Conservation (phyloP, 768 basidiomycete species). For the Agrocybe pediades region DNA sequence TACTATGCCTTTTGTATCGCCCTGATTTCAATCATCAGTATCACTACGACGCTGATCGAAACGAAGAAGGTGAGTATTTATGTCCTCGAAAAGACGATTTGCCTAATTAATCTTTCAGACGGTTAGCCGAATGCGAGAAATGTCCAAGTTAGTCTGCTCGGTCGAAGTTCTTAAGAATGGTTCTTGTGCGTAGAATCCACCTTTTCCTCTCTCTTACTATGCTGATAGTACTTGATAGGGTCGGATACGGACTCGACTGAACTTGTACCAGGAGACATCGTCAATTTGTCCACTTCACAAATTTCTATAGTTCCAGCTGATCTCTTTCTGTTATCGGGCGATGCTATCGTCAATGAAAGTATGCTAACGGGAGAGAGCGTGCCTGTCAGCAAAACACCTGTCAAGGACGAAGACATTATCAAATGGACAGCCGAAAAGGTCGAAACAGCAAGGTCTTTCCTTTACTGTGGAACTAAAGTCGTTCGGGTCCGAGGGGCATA, state of each 20-base stretch:
- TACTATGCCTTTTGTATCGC: constrained; percentile 98
- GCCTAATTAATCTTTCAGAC: constrained; percentile 50
- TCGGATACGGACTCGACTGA: constrained; percentile 67
- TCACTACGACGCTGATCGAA: constrained; percentile 85
- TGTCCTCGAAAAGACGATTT: constrained; percentile 4
- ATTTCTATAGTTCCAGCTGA: constrained; percentile 85
- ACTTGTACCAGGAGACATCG: constrained; percentile 89
- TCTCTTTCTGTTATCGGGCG: constrained; percentile 89
- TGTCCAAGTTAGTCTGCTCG: constrained; percentile 88
- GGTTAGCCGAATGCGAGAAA: constrained; percentile 91
- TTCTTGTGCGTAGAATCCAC: constrained; percentile 53
- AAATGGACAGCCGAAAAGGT: constrained; percentile 72
- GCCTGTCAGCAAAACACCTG: constrained; percentile 88
- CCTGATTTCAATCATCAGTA: constrained; percentile 84
- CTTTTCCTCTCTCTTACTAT: background rate
- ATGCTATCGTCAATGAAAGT: constrained; percentile 97
- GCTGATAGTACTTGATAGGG: constrained; percentile 48
- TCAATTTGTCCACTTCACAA: constrained; percentile 82
- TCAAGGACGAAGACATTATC: constrained; percentile 75
- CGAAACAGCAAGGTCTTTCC: constrained; percentile 79
- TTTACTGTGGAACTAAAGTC: constrained; percentile 90
- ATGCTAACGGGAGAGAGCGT: constrained; percentile 99
- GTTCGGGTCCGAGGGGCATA: constrained; percentile 77
- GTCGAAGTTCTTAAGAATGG: constrained; percentile 71
- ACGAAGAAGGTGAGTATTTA: constrained; percentile 79